These are phyloP conservation scores for Willaertia magna DNA, from an alignment of 208 protist genomes.

Conservation along the genomic window DNA sequence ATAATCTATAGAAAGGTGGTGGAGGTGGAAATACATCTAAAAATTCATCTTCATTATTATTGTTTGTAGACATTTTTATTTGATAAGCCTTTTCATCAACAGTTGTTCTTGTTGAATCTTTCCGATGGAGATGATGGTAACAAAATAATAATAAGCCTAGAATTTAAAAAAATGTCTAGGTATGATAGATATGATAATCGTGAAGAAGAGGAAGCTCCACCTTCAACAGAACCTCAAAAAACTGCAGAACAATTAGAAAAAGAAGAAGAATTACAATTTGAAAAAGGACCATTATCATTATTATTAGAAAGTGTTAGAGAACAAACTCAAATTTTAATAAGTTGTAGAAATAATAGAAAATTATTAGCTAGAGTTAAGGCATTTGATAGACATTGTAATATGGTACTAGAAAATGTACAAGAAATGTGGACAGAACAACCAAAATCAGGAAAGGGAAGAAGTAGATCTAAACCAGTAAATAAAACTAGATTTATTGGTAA, in stretches of 20 bases:
- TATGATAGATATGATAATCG: no score
- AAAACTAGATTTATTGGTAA: conserved; percentile 81
- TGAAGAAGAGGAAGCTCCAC: neutral
- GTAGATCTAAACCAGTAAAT: conserved; percentile 64
- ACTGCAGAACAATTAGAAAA: neutral
- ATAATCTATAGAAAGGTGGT: neutral
- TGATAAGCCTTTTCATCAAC: no score
- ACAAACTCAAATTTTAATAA: conserved; percentile 86
- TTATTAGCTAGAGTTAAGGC: conserved; percentile 92
- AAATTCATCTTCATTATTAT: neutral
- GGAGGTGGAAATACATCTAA: neutral
- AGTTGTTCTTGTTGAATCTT: no score
- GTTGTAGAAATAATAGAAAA: conserved; percentile 97
- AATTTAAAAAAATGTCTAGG: no score
- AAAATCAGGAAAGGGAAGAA: conserved; percentile 58
- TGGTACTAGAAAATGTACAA: conserved; percentile 96
- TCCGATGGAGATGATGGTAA: no score
- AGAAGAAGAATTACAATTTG: conserved; percentile 52
- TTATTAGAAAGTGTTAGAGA: conserved; percentile 62
- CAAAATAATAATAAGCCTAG: no score
- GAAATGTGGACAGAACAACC: conserved; percentile 88
- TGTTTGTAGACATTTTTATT: no score
- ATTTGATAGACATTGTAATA: conserved; percentile 99
- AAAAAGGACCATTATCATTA: conserved; percentile 62
- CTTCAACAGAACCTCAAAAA: neutral